Base-by-base conservation (phyloP, 164 flowering plant species). In the Cinnamomum micranthum region DNA sequence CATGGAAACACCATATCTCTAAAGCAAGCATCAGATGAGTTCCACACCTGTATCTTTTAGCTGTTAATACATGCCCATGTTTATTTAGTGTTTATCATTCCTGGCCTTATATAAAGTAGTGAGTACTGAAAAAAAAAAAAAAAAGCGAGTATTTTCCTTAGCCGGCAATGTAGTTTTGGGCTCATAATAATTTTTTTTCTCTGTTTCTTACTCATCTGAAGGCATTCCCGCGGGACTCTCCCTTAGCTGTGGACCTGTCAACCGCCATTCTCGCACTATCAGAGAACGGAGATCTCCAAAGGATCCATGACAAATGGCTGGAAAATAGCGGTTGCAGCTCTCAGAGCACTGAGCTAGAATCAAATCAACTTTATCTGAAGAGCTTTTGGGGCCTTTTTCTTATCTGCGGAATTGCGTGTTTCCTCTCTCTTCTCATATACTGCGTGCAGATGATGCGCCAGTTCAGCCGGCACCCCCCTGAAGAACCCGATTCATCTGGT, bases 191-290 rank as follows among this genome's bases (percentile, higher is more conserved):
- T 65, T 66, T 31, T 31, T 31, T 31, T 31, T 7, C 7, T 64
- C 25, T 7, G 17, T 66, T 66, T 66, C 31, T 31, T 28, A 66
- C 50, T 25, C 33, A 24, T 50, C 10, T 22, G 13, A 59, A 94
- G 97, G 97, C 96, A 75, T 94, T 94, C 82, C 95, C 90, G 2
- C 83, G 90, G 70, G 97, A 90, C 80, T 94, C 97, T 55, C 90
- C 95, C 3, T 76, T 94, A 69, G 91, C 97, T 2, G 71, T 89
- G 33, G 98, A 94, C 78, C 73, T 92, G 88, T 92, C 98, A n/a
- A 94, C 97, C 14, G 97, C 97, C 64, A 88, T 94, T 47, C 80
- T 94, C 23, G 62, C 81, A 12, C 81, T 94, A 15, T 91, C 97
- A 1, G 98, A 94, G 79, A 88, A 86, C 27, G 97, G 98, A 0